Evolutionary conservation across 768 basidiomycete species (phyloP), one percentile per base, ranked within the genome.

Genomic region (Krasilnikovozyma curviuscula): DNA sequence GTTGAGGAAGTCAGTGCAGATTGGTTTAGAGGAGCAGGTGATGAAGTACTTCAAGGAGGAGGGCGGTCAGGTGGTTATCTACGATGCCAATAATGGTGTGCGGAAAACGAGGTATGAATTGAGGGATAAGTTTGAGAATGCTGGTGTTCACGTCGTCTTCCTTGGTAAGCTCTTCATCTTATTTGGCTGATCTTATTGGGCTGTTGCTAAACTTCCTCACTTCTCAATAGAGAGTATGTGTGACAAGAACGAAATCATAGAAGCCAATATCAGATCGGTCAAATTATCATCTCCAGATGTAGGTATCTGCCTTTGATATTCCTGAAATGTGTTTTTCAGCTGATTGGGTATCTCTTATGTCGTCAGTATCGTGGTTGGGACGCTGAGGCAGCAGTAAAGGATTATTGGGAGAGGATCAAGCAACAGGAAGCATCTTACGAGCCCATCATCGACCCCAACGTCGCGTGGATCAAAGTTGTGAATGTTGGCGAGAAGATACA

Each of bases 261-360:
- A 91, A 56, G 76, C 73, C 2, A 98, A 98, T 60, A 97, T 93
- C 45, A 75, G 93, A 39, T 84, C 76, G 54, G 91, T 97, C 66
- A 95, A 98, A 72, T 83, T 98, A 41, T 93, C 89, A 7, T 95
- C 91, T 13, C 93, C 91, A 3, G 91, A 98, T 64, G 91, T 88
- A 59, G 34, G 83, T 71, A 18, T 16, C 39, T 35, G 8, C 24
- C 10, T 33, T 33, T 49, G 32, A 9, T 6, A 18, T 34, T 23
- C 7, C 21, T 50, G 19, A 10, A 9, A 24, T 43, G 3, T 34
- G 0, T 27, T 23, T n/a, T n/a, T n/a, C n/a, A n/a, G n/a, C n/a
- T n/a, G n/a, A n/a, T n/a, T n/a, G n/a, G n/a, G n/a, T n/a, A n/a
- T n/a, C n/a, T n/a, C 35, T 5, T 12, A 10, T 21, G 3, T 38